Evolutionary conservation across 2,329 filamentous ascomycete species (phyloP).

Genomic region (Ophiostoma quercus): DNA sequence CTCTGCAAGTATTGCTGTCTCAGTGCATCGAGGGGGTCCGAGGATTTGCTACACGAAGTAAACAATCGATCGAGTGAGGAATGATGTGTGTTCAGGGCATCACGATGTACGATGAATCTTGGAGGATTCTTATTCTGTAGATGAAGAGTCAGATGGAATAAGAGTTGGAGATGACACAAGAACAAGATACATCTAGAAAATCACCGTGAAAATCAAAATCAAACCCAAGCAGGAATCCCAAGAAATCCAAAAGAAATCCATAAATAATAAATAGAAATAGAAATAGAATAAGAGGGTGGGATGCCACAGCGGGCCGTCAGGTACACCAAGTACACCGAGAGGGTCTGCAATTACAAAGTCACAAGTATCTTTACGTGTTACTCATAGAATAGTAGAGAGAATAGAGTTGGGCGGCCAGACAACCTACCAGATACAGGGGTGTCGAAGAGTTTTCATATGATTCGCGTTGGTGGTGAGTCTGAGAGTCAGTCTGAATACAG

Average conservation of each 20-base stretch:
- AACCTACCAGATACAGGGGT: neutral
- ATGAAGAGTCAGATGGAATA: no score
- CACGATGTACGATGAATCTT: no score
- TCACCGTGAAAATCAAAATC: neutral
- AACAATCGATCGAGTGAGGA: neutral
- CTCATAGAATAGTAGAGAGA: no score
- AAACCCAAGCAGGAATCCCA: neutral
- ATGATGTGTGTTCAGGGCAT: neutral
- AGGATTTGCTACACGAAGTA: neutral
- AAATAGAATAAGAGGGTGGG: neutral
- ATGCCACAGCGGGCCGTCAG: neutral
- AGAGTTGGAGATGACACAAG: no score
- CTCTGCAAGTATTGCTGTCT: neutral
- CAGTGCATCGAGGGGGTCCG: constrained; percentile 5
- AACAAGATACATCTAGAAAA: no score
- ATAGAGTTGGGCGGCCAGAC: neutral
- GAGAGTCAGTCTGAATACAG: no score
- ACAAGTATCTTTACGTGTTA: neutral
- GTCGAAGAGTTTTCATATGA: neutral
- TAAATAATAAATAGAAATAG: neutral
- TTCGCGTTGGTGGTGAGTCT: neutral
- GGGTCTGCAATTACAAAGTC: neutral
- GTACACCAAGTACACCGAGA: constrained; percentile 8
- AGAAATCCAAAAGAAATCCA: neutral
- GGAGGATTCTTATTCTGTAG: no score